Percentiles rank a stretch among this genome's conserved stretches.
phyloP scores from a whole-genome alignment of 148 eudicot genomes.

The Suaeda aralocaspica region DNA sequence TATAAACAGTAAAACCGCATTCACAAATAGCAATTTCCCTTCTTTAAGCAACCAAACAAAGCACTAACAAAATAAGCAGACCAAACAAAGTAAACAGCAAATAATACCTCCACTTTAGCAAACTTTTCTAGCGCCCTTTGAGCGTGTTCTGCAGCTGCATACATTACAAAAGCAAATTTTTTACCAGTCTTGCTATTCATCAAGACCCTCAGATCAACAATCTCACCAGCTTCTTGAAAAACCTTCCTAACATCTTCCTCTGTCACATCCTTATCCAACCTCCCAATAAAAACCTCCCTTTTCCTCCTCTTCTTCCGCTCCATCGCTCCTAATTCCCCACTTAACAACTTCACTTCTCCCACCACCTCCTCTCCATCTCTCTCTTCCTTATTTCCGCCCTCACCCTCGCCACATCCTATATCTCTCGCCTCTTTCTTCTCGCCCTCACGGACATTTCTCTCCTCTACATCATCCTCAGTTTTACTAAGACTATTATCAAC shows the following conservation, averaged over 20 bases:
- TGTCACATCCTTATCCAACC: conserved; percentile 46
- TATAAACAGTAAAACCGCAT: too few species aligned
- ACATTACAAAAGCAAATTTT: conserved; percentile 57
- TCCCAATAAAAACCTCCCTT: conserved; percentile 60
- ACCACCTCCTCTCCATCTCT: conserved; percentile 17
- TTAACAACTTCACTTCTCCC: conserved; percentile 25
- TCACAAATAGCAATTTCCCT: too few species aligned
- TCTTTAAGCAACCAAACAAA: too few species aligned
- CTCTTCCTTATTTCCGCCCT: neutral
- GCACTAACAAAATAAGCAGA: too few species aligned
- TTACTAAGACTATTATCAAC: neutral
- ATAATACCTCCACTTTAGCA: conserved; percentile 49
- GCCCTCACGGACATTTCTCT: conserved; percentile 12
- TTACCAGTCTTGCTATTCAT: conserved; percentile 37
- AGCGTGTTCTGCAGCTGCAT: conserved; percentile 55
- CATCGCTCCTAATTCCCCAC: conserved; percentile 59
- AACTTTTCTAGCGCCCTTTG: conserved; percentile 47
- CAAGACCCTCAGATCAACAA: conserved; percentile 44
- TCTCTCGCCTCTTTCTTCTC: conserved; percentile 21
- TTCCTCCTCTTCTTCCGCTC: conserved; percentile 51
- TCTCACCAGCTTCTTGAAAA: conserved; percentile 47
- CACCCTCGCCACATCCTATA: neutral
- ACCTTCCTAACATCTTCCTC: conserved; percentile 62
- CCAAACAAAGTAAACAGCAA: too few species aligned
- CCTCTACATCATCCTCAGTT: conserved; percentile 7